Percentiles rank a stretch among this genome's conserved stretches.
These are phyloP conservation scores for Coemansia sp. DNA, from an alignment of 192 early-diverging fungal species.

Conservation along the genomic window DNA sequence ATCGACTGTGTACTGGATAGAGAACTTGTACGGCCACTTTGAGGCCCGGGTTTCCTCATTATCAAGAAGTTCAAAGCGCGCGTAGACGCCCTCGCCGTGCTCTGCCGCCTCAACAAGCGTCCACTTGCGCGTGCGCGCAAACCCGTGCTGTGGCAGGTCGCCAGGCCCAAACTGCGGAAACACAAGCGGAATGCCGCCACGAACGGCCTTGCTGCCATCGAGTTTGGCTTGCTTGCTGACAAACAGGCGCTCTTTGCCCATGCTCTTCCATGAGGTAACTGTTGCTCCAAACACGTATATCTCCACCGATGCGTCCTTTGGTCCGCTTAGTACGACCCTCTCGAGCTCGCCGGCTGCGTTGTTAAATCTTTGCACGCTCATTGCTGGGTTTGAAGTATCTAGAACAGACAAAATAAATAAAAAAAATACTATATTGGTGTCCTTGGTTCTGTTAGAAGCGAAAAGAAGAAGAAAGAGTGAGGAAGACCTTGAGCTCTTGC, in stretches of 20 bases:
- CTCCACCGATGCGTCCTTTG: constrained; percentile 27
- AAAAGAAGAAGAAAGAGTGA: too few relatives aligned
- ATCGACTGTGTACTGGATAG: constrained; percentile 76
- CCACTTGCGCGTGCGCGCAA: constrained; percentile 55
- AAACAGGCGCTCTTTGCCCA: constrained; percentile 80
- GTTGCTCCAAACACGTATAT: constrained; percentile 76
- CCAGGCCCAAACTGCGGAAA: constrained; percentile 61
- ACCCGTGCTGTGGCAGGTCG: constrained; percentile 57
- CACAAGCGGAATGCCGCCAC: constrained; percentile 71
- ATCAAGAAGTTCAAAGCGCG: constrained; percentile 45
- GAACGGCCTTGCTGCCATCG: constrained; percentile 90
- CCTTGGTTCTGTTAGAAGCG: too few relatives aligned
- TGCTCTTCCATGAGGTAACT: constrained; percentile 83
- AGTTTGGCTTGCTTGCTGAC: constrained; percentile 78
- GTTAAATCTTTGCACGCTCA: constrained; percentile 37
- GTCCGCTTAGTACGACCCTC: constrained; percentile 37
- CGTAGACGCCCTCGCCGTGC: constrained; percentile 43
- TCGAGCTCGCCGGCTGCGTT: constrained; percentile 37
- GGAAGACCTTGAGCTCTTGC: too few relatives aligned
- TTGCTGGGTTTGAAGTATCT: not conserved
- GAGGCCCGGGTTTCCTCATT: constrained; percentile 38
- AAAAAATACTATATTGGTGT: not conserved
- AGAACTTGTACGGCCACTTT: constrained; percentile 66
- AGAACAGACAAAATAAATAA: not conserved
- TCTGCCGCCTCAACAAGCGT: constrained; percentile 20